Evolutionary conservation across 176 grass and related monocot species (phyloP), one percentile per base, ranked within the genome.

Genomic region (Tillandsia leiboldiana): DNA sequence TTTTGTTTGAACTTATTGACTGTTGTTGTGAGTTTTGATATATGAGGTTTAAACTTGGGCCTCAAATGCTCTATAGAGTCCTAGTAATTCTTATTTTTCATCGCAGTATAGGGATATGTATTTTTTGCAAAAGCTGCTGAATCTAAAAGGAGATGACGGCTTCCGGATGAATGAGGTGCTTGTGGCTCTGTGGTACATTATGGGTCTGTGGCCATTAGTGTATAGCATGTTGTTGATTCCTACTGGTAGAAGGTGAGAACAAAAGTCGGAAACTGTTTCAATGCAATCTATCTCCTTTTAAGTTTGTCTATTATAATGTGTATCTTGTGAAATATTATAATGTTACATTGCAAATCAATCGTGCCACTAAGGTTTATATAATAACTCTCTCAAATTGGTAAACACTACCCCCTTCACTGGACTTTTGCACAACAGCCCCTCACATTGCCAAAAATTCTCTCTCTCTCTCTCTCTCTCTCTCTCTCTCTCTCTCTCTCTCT

Each of bases 61-160:
- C 22, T 65, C 6, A 24, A 65, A 27, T 70, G 9, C 11, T 50
- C 2, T 53, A n/a, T 48, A 23, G 10, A 68, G 53, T 64, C 2
- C 48, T 48, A 56, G 26, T 22, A 51, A 13, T 14, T 53, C 63
- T 62, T 26, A 65, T 70, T 63, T 64, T 17, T 84, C 14, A 24
- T 70, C 92, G 65, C 94, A 97, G 94, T 92, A 87, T 65, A 82
- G 84, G 76, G 86, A 97, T 73, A 82, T 47, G 50, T 97, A 97
- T 70, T 87, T 87, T 71, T 57, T 97, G 79, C 74, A 87, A 75
- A 97, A 97, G 73, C 79, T 90, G 66, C 70, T 72, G 64, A 77
- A 92, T 83, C 77, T 92, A 49, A 87, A 67, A 85, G 94, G 26
- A 17, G 89, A 93, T 53, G 94, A 97, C 64, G 94, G 94, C 12